Conservation (phyloP, 1,284 basidiomycete genomes). For the Cryptococcus sp. region DNA sequence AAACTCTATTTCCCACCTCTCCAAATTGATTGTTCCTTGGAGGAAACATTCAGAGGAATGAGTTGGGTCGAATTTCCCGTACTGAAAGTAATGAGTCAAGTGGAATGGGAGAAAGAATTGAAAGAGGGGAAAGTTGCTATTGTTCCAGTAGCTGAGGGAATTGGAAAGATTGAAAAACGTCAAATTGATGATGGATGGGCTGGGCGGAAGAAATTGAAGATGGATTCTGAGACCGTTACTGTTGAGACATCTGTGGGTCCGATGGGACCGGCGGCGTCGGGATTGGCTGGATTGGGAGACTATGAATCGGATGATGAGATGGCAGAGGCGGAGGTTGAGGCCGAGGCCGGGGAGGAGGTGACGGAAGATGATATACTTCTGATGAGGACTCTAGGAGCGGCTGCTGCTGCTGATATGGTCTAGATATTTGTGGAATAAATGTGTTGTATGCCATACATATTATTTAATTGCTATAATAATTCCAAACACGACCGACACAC, state of each 20-base stretch:
- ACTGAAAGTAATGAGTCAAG: slow-evolving; percentile 65
- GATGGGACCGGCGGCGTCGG: slow-evolving; percentile 47
- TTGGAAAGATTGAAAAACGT: too few species aligned
- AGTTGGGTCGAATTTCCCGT: slow-evolving; percentile 75
- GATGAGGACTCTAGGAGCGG: slow-evolving; percentile 12
- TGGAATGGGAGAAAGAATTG: slow-evolving; percentile 57
- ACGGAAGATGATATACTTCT: slow-evolving; percentile 1
- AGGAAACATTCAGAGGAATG: slow-evolving; percentile 55
- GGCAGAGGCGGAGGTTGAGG: slow-evolving; percentile 3
- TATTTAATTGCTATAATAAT: neutral
- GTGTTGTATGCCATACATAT: neutral
- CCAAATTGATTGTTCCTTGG: slow-evolving; percentile 54
- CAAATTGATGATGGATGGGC: too few species aligned
- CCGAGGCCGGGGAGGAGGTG: slow-evolving; percentile 3
- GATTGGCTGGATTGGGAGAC: slow-evolving; percentile 14
- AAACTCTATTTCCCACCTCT: slow-evolving; percentile 56
- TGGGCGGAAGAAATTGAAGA: too few species aligned
- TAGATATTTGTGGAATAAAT: too few species aligned
- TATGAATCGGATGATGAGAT: slow-evolving; percentile 19
- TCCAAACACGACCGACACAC: too few species aligned
- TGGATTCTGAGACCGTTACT: too few species aligned
- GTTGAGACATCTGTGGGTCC: too few species aligned
- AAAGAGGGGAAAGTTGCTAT: slow-evolving; percentile 34
- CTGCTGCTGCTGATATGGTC: slow-evolving; percentile 17
- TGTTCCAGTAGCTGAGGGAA: slow-evolving; percentile 43